Evolutionary conservation across 768 basidiomycete species (phyloP), one percentile per base, ranked within the genome.

Genomic region (Hypsizygus marmoreus): DNA sequence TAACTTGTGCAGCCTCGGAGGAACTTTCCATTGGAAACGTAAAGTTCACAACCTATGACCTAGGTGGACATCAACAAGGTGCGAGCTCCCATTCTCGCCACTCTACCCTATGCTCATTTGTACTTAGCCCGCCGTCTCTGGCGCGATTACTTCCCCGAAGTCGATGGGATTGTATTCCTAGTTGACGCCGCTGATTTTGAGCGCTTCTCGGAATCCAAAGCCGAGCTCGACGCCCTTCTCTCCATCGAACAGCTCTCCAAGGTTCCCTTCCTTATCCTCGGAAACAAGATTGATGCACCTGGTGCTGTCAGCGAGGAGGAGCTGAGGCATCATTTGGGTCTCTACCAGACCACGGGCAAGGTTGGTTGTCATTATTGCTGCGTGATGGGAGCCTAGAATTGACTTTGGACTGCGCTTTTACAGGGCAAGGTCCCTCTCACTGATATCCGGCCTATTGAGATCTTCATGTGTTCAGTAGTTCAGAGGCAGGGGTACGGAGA

Each of bases 381-480:
- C n/a, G 17, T 10, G 5, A 20, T 43, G n/a, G 2, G 8, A 14
- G 20, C 14, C 32, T 39, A 23, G 33, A 29, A 26, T 59, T 37
- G 63, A n/a, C 17, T 19, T 31, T 3, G 24, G 30, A 38, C 24
- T 20, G 22, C 14, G 16, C 23, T 38, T 30, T 25, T n/a, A 12
- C 56, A 97, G 95, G 97, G 97, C 65, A 98, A 98, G 69, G 91
- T 97, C 29, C 95, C 94, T 49, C 81, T 99, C 62, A 89, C 76
- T 57, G 95, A 97, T 67, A 98, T 98, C 57, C 84, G 97, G 49
- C 97, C 97, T 13, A 97, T 99, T 67, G 97, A 99, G 65, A 80
- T 98, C 57, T 99, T 97, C 84, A 99, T 99, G 97, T 97, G 95
- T 76, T 98, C 97, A 11, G 97, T 99, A 45, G 97, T 99, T 45